Conservation (phyloP, 139 green algal genomes). For the Monoraphidium neglectum region DNA sequence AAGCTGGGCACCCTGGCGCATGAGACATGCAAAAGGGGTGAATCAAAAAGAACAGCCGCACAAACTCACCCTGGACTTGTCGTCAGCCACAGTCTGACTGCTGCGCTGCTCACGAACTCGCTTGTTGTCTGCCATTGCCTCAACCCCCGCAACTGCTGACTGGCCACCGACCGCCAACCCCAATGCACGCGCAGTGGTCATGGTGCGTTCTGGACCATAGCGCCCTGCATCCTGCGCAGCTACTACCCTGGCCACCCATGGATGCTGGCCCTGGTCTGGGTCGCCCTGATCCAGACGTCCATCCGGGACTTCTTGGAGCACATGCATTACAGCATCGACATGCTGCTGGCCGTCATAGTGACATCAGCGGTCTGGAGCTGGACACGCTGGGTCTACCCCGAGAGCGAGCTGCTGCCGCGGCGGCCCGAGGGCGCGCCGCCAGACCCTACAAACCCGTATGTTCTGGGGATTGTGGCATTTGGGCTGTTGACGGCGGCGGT, state of each 20-base stretch:
- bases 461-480: slow-evolving; percentile 35
- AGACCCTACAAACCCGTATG: slow-evolving; percentile 33
- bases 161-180: background rate
- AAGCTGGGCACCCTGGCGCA: too few species aligned
- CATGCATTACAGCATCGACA: slow-evolving; percentile 82
- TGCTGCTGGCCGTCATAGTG: slow-evolving; percentile 78
- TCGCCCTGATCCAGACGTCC: slow-evolving; percentile 48
- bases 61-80: too few species aligned
- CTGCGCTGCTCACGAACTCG: too few species aligned
- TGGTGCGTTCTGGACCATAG: slow-evolving; percentile 66
- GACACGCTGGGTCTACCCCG: slow-evolving; percentile 61
- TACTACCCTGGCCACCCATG: slow-evolving; percentile 50
- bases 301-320: slow-evolving; percentile 52
- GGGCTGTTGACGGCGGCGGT: slow-evolving; percentile 38
- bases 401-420: slow-evolving; percentile 1
- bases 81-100: too few species aligned
- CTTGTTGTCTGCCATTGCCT: too few species aligned
- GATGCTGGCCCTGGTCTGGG: slow-evolving; percentile 51
- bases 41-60: too few species aligned
- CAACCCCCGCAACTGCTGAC: too few species aligned
- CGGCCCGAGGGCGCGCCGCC: slow-evolving; percentile 10
- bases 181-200: slow-evolving; percentile 46
- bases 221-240: slow-evolving; percentile 58
- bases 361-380: slow-evolving; percentile 73
- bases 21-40: too few species aligned